These are phyloP conservation scores for Rhazya stricta DNA, from an alignment of 257 asterid species.

Conservation along the genomic window DNA sequence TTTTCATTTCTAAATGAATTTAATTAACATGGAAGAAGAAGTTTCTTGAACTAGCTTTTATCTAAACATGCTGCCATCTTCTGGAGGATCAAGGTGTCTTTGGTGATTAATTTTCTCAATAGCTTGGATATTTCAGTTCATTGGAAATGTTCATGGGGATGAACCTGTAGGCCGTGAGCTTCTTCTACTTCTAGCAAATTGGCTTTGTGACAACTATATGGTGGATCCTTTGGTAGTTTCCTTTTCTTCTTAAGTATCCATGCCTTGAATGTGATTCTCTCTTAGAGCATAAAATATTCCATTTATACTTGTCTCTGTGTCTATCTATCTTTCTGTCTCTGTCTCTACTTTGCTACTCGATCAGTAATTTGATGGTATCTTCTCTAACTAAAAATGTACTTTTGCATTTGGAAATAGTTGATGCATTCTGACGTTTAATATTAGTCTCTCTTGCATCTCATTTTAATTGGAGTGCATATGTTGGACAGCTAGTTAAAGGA, in stretches of 20 bases:
- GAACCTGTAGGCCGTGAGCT: slow-evolving; percentile 99
- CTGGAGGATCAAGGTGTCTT: background rate
- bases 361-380: background rate
- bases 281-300: background rate
- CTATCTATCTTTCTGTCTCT: background rate
- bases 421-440: background rate
- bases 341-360: background rate
- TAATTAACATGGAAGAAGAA: background rate
- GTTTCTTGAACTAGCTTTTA: background rate
- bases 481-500: background rate
- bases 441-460: background rate
- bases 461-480: background rate
- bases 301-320: background rate
- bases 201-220: slow-evolving; percentile 88
- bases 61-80: background rate
- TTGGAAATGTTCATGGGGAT: slow-evolving; percentile 97
- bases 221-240: slow-evolving; percentile 74
- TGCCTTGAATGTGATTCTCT: background rate
- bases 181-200: slow-evolving; percentile 70
- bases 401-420: background rate
- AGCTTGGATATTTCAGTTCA: slow-evolving; percentile 57
- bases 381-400: background rate
- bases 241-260: slow-evolving; percentile 4
- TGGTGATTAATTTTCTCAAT: slow-evolving; percentile 27
- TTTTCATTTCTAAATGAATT: background rate